phyloP scores from a whole-genome alignment of 257 asterid species.

The Plantago major region DNA sequence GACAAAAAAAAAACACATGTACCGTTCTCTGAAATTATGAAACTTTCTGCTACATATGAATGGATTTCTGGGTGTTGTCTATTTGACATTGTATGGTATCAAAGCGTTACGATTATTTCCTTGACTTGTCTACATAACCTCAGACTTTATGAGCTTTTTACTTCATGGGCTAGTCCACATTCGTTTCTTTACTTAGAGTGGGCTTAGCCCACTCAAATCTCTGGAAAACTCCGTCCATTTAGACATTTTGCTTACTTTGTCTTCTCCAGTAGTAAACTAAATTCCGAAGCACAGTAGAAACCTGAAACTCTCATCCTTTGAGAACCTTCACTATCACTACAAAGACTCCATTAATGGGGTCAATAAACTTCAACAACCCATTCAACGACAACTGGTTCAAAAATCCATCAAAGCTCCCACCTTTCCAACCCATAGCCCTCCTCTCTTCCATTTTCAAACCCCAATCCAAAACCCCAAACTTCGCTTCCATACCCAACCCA shows the following conservation, averaged over 20 bases:
- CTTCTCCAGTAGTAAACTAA: too few relatives aligned
- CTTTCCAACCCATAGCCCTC: conserved; percentile 49
- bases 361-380: conserved; percentile 69
- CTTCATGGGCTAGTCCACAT: too few relatives aligned
- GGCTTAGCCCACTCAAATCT: too few relatives aligned
- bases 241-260: too few relatives aligned
- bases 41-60: not conserved
- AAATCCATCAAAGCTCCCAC: conserved; percentile 47
- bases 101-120: conserved; percentile 11
- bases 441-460: conserved; percentile 47
- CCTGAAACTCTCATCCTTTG: too few relatives aligned
- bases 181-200: too few relatives aligned
- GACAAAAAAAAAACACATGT: too few relatives aligned
- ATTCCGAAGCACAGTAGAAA: too few relatives aligned
- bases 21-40: too few relatives aligned
- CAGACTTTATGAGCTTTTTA: conserved; percentile 20
- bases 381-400: conserved; percentile 76
- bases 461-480: conserved; percentile 38
- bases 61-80: not conserved
- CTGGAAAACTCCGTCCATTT: too few relatives aligned
- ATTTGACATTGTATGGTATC: conserved; percentile 24
- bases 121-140: conserved; percentile 23
- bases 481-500: conserved; percentile 69
- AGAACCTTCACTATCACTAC: not conserved
- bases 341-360: conserved; percentile 44